A percentile compares a stretch with the other conserved stretches of the same genome.
These are phyloP conservation scores for Gamarada debralockiae DNA, from an alignment of 495 filamentous ascomycete species.

Conservation along the genomic window DNA sequence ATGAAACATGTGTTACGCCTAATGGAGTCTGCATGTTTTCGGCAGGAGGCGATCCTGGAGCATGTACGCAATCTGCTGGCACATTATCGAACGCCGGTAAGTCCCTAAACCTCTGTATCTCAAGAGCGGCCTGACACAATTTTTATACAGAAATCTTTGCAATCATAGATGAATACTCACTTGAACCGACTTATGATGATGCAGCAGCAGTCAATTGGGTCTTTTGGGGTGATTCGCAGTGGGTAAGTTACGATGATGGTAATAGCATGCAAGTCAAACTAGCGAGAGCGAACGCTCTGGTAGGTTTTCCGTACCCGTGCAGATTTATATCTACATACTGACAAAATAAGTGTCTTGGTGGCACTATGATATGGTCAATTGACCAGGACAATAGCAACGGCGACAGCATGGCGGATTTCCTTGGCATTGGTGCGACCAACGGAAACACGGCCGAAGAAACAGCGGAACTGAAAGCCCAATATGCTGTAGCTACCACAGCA, in stretches of 20 bases:
- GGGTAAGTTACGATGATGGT: constrained; percentile 40
- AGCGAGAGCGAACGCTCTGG: neutral
- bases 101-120: neutral
- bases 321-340: constrained; percentile 35
- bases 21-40: constrained; percentile 10
- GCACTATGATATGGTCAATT: constrained; percentile 32
- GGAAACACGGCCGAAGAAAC: neutral
- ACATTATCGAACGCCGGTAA: constrained; percentile 6
- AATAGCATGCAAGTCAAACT: constrained; percentile 25
- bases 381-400: constrained; percentile 8
- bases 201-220: constrained; percentile 2
- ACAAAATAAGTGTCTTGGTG: constrained; percentile 39
- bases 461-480: neutral
- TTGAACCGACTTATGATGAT: constrained; percentile 1
- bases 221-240: constrained; percentile 34
- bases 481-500: neutral
- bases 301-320: neutral
- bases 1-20: constrained; percentile 2
- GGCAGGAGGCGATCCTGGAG: constrained; percentile 3
- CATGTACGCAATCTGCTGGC: neutral
- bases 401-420: constrained; percentile 3
- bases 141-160: neutral
- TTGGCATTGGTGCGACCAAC: constrained; percentile 4
- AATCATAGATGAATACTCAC: neutral
- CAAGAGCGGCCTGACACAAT: too few species aligned